Percentiles rank a stretch among this genome's conserved stretches.
Evolutionary conservation across 768 basidiomycete genomes (phyloP).

Genomic region (Dioszegia hungarica): DNA sequence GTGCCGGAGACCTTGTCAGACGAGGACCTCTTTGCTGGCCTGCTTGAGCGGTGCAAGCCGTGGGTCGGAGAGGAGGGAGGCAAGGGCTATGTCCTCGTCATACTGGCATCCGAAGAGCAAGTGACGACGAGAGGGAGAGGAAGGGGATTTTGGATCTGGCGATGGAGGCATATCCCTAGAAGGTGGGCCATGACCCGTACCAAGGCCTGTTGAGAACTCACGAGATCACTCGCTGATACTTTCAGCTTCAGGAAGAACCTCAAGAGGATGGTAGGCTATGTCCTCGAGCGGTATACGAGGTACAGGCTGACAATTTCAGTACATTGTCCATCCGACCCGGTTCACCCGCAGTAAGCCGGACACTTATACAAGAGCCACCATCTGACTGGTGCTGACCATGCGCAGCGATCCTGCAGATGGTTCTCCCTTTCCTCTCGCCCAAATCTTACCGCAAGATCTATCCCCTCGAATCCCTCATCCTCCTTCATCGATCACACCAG

Average conservation of each 20-base stretch:
- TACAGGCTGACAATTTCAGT: constrained; percentile 13
- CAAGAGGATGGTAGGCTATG: constrained; percentile 23
- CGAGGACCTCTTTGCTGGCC: constrained; percentile 12
- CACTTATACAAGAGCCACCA: no score
- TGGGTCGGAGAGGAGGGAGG: constrained; percentile 31
- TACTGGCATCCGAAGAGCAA: constrained; percentile 20
- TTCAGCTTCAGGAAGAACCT: constrained; percentile 36
- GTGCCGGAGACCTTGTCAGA: constrained; percentile 9
- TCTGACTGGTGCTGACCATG: no score
- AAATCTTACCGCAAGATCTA: constrained; percentile 37
- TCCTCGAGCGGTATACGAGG: neutral
- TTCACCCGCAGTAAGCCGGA: constrained; percentile 35
- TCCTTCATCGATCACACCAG: constrained; percentile 11
- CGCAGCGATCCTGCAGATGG: constrained; percentile 22
- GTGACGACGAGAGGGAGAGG: neutral
- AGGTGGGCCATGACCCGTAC: no score
- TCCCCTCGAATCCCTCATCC: constrained; percentile 19
- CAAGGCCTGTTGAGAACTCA: no score
- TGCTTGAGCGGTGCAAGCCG: constrained; percentile 21
- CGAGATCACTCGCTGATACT: neutral
- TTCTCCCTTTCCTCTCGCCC: constrained; percentile 35
- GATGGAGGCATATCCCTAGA: constrained; percentile 23
- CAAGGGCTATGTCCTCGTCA: constrained; percentile 26
- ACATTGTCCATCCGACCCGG: constrained; percentile 35
- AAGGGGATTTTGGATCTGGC: constrained; percentile 5